Percentiles rank a stretch among this genome's conserved stretches.
Evolutionary conservation across 768 basidiomycete species (phyloP).

Genomic region (Tricholoma furcatifolium): DNA sequence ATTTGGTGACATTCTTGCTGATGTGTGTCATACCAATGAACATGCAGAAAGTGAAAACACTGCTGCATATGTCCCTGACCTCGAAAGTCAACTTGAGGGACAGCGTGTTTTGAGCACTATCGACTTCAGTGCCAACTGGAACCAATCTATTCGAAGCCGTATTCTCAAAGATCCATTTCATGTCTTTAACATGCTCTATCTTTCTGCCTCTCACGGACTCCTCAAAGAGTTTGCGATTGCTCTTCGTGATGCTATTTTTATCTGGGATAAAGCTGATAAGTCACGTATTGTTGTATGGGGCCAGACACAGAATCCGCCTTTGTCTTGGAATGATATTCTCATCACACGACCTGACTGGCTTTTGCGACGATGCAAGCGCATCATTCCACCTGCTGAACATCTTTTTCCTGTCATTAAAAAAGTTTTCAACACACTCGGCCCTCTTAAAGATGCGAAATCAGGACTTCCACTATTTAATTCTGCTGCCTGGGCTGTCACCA

Average conservation of each 20-base stretch:
- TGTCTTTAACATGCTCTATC: conserved; percentile 24
- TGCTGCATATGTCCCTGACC: background rate
- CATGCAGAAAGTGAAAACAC: background rate
- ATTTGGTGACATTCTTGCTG: background rate
- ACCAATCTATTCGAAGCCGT: background rate
- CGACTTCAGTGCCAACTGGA: background rate
- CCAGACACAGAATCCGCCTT: background rate
- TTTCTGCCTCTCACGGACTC: conserved; percentile 21
- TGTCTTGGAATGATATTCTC: conserved; percentile 13
- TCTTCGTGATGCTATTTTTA: conserved; percentile 24
- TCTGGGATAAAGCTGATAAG: conserved; percentile 22
- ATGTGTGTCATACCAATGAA: background rate
- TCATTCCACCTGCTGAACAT: conserved; percentile 30
- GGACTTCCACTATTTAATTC: conserved; percentile 27
- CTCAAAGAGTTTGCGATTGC: conserved; percentile 18
- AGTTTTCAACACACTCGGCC: conserved; percentile 30
- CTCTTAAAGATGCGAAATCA: conserved; percentile 30
- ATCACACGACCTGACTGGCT: conserved; percentile 21
- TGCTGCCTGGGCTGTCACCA: conserved; percentile 26
- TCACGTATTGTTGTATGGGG: conserved; percentile 19
- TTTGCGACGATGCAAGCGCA: conserved; percentile 20
- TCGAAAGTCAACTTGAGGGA: background rate
- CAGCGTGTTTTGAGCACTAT: background rate
- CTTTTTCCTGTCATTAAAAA: conserved; percentile 23
- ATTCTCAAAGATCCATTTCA: conserved; percentile 26